Evolutionary conservation across 306 rosid species (phyloP).

Genomic region (Boehmeria nivea): DNA sequence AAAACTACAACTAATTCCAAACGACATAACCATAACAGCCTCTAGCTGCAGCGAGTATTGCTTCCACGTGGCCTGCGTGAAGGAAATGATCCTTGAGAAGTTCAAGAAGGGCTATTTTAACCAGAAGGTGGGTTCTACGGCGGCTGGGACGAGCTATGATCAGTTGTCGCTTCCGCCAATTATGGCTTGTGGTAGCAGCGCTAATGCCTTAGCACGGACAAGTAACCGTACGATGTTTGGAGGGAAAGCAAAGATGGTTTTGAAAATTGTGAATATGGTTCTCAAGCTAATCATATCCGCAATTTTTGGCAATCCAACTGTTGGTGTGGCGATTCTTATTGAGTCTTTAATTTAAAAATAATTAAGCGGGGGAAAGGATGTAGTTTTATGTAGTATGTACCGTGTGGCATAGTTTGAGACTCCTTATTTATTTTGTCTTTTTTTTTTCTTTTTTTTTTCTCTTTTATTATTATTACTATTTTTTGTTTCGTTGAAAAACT

Average conservation of each 20-base stretch:
- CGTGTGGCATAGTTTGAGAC: no score
- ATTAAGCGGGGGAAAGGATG: no score
- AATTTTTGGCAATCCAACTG: neutral
- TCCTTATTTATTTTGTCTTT: no score
- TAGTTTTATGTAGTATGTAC: no score
- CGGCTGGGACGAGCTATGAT: neutral
- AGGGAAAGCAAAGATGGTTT: neutral
- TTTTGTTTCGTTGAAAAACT: no score
- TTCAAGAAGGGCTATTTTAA: constrained; percentile 27
- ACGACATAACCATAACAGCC: no score
- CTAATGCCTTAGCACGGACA: neutral
- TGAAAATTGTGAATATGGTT: neutral
- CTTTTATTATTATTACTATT: no score
- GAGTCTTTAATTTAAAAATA: no score
- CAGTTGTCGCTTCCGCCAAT: neutral
- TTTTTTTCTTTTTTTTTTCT: no score
- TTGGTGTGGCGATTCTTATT: neutral
- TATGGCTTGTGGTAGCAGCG: neutral
- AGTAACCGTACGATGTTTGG: neutral
- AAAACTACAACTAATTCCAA: no score
- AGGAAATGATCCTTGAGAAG: constrained; percentile 36
- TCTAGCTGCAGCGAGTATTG: constrained; percentile 18
- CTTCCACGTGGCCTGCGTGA: constrained; percentile 40
- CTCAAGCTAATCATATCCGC: neutral
- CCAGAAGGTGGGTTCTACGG: neutral